These are phyloP conservation scores for Piloderma croceum DNA, from an alignment of 768 basidiomycete species.

Conservation along the genomic window DNA sequence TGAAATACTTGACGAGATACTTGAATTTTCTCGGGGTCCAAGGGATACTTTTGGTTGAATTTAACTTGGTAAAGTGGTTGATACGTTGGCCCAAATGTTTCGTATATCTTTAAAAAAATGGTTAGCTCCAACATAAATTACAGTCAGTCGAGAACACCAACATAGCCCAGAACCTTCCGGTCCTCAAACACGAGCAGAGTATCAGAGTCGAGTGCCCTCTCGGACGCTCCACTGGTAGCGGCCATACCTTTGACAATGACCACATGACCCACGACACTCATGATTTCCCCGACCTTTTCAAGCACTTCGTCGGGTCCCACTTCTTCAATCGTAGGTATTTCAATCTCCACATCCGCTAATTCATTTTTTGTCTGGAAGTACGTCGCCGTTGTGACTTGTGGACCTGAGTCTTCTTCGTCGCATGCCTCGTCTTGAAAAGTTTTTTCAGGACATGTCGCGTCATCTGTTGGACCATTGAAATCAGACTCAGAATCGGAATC, in stretches of 20 bases:
- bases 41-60: constrained; percentile 61
- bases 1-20: constrained; percentile 72
- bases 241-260: constrained; percentile 67
- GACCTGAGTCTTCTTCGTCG: constrained; percentile 51
- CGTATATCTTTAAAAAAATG: constrained; percentile 59
- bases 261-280: constrained; percentile 65
- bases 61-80: constrained; percentile 88
- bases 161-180: constrained; percentile 84
- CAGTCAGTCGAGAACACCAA: constrained; percentile 35
- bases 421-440: constrained; percentile 35
- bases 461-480: constrained; percentile 26
- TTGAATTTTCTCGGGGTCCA: constrained; percentile 50
- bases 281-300: constrained; percentile 73
- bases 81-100: constrained; percentile 92
- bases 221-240: constrained; percentile 40
- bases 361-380: constrained; percentile 71
- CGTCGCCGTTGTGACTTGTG: constrained; percentile 31
- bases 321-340: constrained; percentile 57
- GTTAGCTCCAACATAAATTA: constrained; percentile 8
- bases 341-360: constrained; percentile 49
- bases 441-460: constrained; percentile 4
- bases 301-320: constrained; percentile 60
- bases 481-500: constrained; percentile 38
- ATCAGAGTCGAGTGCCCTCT: constrained; percentile 77
- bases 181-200: constrained; percentile 89